Evolutionary conservation across 2,329 filamentous ascomycete species (phyloP).

Genomic region (Chaetomium sp.): DNA sequence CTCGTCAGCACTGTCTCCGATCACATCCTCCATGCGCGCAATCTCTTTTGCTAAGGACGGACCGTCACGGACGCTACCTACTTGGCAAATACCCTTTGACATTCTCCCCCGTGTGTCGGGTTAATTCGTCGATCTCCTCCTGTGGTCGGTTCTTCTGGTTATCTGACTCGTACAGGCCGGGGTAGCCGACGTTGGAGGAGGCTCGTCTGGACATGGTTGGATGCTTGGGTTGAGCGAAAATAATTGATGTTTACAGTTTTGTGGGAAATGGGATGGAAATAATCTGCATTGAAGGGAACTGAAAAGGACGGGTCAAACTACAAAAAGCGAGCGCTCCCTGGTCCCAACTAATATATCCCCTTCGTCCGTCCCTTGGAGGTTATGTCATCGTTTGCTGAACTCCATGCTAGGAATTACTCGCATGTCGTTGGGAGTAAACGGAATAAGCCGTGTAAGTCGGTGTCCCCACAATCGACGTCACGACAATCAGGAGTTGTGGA

Average conservation of each 20-base stretch:
- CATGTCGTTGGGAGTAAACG: too few relatives aligned
- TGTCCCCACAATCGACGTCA: too few relatives aligned
- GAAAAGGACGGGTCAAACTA: not conserved
- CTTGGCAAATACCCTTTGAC: conserved; percentile 19
- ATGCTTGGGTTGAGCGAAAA: not conserved
- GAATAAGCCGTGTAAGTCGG: too few relatives aligned
- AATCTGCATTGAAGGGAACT: not conserved
- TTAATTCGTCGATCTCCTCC: conserved; percentile 15
- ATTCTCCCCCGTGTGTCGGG: conserved; percentile 16
- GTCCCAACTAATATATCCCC: too few relatives aligned
- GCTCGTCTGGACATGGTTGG: conserved; percentile 14
- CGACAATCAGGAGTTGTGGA: too few relatives aligned
- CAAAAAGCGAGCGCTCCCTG: too few relatives aligned
- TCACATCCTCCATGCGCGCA: not conserved
- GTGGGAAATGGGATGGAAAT: not conserved
- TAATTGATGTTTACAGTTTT: not conserved
- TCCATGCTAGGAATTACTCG: too few relatives aligned
- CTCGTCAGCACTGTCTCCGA: not conserved
- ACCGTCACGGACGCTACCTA: conserved; percentile 1
- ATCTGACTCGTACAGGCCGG: conserved; percentile 15
- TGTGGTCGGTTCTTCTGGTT: conserved; percentile 16
- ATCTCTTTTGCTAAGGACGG: not conserved
- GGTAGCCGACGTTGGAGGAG: conserved; percentile 17
- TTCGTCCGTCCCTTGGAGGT: too few relatives aligned
- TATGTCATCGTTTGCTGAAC: too few relatives aligned